Evolutionary conservation across 257 asterid species (phyloP).

Genomic region (Avicennia marina): DNA sequence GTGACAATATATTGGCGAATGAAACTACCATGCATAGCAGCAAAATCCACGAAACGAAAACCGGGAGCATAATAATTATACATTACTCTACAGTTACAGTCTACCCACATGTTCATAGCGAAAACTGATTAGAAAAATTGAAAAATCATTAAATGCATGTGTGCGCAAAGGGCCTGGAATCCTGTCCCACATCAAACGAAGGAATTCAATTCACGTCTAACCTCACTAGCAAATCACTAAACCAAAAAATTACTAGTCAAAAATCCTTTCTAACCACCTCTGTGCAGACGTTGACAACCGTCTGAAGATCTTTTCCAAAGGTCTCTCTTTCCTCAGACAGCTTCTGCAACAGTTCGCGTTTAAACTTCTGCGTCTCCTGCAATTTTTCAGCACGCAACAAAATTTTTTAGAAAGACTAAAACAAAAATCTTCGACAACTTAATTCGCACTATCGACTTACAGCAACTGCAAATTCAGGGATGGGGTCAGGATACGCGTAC

Average conservation of each 20-base stretch:
- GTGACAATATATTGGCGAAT: too few species aligned
- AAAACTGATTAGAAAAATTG: too few species aligned
- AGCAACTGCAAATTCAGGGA: conserved; percentile 55
- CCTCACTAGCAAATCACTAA: conserved; percentile 1
- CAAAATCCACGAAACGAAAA: too few species aligned
- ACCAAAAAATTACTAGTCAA: background rate
- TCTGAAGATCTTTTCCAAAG: conserved; percentile 46
- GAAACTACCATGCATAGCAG: too few species aligned
- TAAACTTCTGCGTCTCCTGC: conserved; percentile 61
- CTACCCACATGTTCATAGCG: too few species aligned
- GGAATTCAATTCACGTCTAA: background rate
- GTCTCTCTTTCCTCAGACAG: conserved; percentile 44
- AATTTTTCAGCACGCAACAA: background rate
- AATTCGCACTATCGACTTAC: conserved; percentile 22
- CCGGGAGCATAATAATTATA: too few species aligned
- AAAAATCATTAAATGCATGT: too few species aligned
- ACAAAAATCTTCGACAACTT: background rate
- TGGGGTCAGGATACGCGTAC: conserved; percentile 55
- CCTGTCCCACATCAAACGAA: too few species aligned
- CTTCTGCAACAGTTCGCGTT: conserved; percentile 40
- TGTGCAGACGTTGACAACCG: conserved; percentile 44
- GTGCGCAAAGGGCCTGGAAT: too few species aligned
- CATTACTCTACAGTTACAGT: too few species aligned
- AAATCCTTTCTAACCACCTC: conserved; percentile 16
- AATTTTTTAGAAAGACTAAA: background rate